These are phyloP conservation scores for Wickerhamomyces alni DNA, from an alignment of 805 yeast species.

Conservation along the genomic window DNA sequence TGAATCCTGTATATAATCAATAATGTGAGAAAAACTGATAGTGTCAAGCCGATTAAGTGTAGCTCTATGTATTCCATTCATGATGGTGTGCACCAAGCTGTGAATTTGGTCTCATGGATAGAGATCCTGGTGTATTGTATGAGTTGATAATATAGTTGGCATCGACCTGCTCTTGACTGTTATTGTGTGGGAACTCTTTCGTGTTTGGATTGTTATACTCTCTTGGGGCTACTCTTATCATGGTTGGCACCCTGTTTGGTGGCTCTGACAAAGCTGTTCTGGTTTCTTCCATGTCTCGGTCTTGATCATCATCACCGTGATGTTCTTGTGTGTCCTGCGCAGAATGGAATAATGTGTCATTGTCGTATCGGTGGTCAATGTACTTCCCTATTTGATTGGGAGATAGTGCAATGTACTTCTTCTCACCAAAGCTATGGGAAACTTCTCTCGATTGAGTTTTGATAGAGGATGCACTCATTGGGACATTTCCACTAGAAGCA, in stretches of 20 bases:
- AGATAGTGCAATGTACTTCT: slow-evolving; percentile 12
- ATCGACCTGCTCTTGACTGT: slow-evolving; percentile 1
- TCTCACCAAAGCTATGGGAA: not conserved
- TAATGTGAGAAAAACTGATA: too few relatives aligned
- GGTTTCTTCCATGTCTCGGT: not conserved
- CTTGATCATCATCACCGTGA: not conserved
- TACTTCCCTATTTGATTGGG: slow-evolving; percentile 15
- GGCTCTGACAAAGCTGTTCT: not conserved
- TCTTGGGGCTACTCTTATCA: not conserved
- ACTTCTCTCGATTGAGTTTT: not conserved
- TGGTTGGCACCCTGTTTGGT: not conserved
- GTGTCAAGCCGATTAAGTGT: too few relatives aligned
- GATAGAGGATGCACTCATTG: slow-evolving; percentile 1
- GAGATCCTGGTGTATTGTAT: slow-evolving; percentile 17
- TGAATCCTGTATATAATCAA: not conserved
- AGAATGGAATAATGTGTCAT: not conserved
- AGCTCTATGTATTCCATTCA: slow-evolving; percentile 12
- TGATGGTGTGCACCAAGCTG: slow-evolving; percentile 9
- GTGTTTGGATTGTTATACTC: not conserved
- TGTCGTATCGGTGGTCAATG: slow-evolving; percentile 11
- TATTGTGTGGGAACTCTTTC: not conserved
- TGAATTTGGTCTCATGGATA: slow-evolving; percentile 12
- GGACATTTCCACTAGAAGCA: slow-evolving; percentile 1
- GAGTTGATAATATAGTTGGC: slow-evolving; percentile 13
- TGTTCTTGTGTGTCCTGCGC: not conserved